Percentiles rank a stretch among this genome's conserved stretches.
Evolutionary conservation across 306 rosid species (phyloP).

Genomic region (Dicorynia guianensis): DNA sequence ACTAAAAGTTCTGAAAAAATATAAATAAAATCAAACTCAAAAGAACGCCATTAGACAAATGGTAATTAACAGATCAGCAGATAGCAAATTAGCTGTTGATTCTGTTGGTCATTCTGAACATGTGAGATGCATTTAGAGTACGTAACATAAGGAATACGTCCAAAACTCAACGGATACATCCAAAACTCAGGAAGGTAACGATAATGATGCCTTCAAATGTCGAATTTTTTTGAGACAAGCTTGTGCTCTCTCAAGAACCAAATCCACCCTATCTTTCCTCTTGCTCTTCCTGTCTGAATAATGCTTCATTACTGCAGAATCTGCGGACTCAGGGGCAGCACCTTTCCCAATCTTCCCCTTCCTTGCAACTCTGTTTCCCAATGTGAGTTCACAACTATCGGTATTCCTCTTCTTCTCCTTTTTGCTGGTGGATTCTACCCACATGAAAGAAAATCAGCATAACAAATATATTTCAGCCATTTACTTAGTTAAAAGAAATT

Average conservation of each 20-base stretch:
- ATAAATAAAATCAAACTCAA: constrained; percentile 7
- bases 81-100: neutral
- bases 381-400: neutral
- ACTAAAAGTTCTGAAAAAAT: no score
- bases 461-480: no score
- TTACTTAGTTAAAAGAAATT: no score
- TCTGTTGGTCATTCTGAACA: neutral
- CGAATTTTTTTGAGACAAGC: constrained; percentile 55
- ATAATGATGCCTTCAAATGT: constrained; percentile 48
- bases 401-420: constrained; percentile 38
- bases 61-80: neutral
- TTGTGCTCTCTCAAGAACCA: constrained; percentile 61
- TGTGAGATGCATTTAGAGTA: neutral
- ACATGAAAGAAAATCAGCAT: neutral
- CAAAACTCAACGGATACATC: neutral
- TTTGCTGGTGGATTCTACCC: constrained; percentile 57
- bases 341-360: constrained; percentile 27
- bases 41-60: neutral
- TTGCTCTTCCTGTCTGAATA: constrained; percentile 36
- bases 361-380: constrained; percentile 17
- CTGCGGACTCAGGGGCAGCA: constrained; percentile 33
- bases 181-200: constrained; percentile 39
- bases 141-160: no score
- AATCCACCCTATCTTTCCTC: constrained; percentile 58
- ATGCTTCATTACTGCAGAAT: constrained; percentile 7